Evolutionary conservation across 2,329 filamentous ascomycete species (phyloP), one percentile per base, ranked within the genome.

Genomic region (Phyllosticta ampelicida): DNA sequence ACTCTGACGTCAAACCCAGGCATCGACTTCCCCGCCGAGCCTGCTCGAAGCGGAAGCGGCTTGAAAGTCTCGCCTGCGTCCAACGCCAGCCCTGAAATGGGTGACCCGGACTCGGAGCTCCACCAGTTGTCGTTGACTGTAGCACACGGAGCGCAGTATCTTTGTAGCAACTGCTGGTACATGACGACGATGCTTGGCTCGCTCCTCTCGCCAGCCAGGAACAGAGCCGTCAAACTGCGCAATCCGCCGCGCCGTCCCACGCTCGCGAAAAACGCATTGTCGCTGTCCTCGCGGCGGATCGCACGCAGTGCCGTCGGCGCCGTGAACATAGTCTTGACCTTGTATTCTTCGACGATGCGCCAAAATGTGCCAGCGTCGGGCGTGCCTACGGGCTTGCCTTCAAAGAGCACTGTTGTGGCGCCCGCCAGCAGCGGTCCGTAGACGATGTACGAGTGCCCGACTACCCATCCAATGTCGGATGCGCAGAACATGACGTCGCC

Each of bases 341-440:
- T 86, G 76, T 96, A 86, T 65, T 95, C 87, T 63, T 90, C 86
- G 3, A 95, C 59, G 18, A 96, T 83, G 2, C 90, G 80, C 91
- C 91, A 97, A 69, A 96, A 94, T 0, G 87, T 86, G 5, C 89
- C 86, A 0, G 90, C 87, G 65, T 96, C 85, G 0, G 91, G 91
- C 0, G 90, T 96, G 4, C 90, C 90, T 11, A 96, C 79, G 0
- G 91, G 91, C 64, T 96, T 96, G n/a, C 91, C 92, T 73, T 96
- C 91, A 70, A 90, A 96, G 0, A 96, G 77, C 1, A 96, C 82
- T 0, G 90, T 95, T 1, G 90, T 86, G 1, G 91, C 90, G 5
- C 91, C 91, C 0, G 86, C 83, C 1, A 96, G 80, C 5, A 97
- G 80, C 11, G 91, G 91, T 3, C 84, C 91, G 67, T 96, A 96